These are phyloP conservation scores for Suillus paluster DNA, from an alignment of 768 basidiomycete genomes.

Conservation along the genomic window DNA sequence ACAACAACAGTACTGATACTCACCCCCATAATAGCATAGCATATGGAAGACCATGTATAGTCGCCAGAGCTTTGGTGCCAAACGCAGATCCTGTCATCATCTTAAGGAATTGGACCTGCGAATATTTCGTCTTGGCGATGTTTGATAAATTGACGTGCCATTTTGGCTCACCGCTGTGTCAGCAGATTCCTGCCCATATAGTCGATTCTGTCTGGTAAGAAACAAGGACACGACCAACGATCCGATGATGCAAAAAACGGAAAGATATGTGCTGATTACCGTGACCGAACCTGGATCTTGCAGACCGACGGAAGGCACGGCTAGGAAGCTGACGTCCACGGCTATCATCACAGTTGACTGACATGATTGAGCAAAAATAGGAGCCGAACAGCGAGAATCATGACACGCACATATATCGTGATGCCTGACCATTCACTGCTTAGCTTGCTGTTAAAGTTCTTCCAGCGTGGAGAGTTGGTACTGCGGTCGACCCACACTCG, in stretches of 20 bases:
- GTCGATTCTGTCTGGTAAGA: conserved; percentile 42
- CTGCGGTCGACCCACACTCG: conserved; percentile 14
- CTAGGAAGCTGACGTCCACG: conserved; percentile 18
- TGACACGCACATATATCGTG: conserved; percentile 49
- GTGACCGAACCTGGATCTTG: conserved; percentile 7
- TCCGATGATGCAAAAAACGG: conserved; percentile 38
- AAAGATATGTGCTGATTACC: conserved; percentile 35
- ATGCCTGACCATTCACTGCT: conserved; percentile 33
- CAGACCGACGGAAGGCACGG: conserved; percentile 47
- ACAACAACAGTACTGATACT: conserved; percentile 24
- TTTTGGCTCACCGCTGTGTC: conserved; percentile 33
- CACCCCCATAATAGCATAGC: conserved; percentile 58
- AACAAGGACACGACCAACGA: conserved; percentile 40
- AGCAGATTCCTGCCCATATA: conserved; percentile 24
- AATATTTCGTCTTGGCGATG: background rate
- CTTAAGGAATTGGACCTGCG: background rate
- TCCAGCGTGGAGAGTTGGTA: conserved; percentile 14
- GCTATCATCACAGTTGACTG: conserved; percentile 13
- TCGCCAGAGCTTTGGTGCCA: conserved; percentile 49
- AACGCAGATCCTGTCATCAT: conserved; percentile 15
- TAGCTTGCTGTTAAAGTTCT: conserved; percentile 8
- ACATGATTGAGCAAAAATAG: background rate
- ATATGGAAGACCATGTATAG: conserved; percentile 54
- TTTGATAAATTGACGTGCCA: background rate
- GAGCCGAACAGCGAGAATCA: background rate